Base-by-base conservation (phyloP, 2,329 filamentous ascomycete species). In the Pyrenochaeta sp. region DNA sequence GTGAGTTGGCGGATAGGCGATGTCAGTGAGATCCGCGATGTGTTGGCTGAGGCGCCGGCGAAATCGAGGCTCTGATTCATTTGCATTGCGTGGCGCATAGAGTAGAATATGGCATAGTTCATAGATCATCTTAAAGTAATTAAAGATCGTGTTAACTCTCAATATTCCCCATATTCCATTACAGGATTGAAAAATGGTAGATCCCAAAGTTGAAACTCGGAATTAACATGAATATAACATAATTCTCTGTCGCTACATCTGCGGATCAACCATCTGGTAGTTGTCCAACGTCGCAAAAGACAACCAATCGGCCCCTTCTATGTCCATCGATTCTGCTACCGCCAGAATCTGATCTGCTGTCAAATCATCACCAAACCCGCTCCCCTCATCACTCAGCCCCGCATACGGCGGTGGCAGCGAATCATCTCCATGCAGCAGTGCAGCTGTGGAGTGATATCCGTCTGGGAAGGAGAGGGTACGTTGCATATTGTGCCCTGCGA, bases 1-100 rank as follows among this genome's bases (percentile, higher is more conserved):
- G 76, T 80, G 1, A 77, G 74, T 35, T 79, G 77, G 77, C 67
- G 76, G 10, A 63, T 79, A 46, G 77, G 77, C 7, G 56, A 61
- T 32, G 55, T 61, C 1, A 49, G 51, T 34, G 61, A 63, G 26
- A 18, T 60, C 7, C 49, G 54, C n/a, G 60, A 60, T 24, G 41
- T 61, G 9, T 39, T 50, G 35, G 23, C 35, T 39, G 32, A 44
- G 18, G 40, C 35, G 9, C 42, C 47, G 7, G 29, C 34, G 9
- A 36, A 49, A 36, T 35, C 60, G 3, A 64, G 58, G 27, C 18
- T 65, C 24, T 65, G 43, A 43, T 27, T 3, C 10, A 22, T 27
- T 30, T 23, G 26, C 31, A n/a, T 36, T 24, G 11, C 15, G 31
- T 19, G 35, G 13, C 11, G 8, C 13, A 35, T 22, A 32, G n/a